Evolutionary conservation across 495 filamentous ascomycete genomes (phyloP).

Genomic region (Penicillium parvum): DNA sequence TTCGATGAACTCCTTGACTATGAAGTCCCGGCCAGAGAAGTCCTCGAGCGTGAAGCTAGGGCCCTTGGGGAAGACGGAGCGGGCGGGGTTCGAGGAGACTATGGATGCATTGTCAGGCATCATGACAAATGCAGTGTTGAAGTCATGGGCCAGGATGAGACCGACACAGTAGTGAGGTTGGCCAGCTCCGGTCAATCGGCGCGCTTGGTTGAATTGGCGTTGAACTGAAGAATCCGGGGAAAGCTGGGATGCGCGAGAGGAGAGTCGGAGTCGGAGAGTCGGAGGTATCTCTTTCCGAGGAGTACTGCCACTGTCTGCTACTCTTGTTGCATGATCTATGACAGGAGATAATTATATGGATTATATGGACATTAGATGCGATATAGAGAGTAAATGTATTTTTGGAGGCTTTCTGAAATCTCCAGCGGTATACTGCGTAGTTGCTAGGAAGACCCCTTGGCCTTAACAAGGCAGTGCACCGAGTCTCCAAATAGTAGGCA

Average conservation of each 20-base stretch:
- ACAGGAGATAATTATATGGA: no score
- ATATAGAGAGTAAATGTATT: no score
- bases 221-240: conserved; percentile 23
- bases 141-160: conserved; percentile 15
- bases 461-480: no score
- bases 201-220: not conserved
- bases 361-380: no score
- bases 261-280: not conserved
- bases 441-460: no score
- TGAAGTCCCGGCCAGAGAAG: conserved; percentile 85
- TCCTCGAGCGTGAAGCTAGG: conserved; percentile 81
- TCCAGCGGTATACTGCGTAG: no score
- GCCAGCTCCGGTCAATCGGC: not conserved
- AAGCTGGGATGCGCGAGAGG: conserved; percentile 13
- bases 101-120: conserved; percentile 43
- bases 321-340: no score
- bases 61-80: conserved; percentile 70
- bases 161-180: conserved; percentile 1
- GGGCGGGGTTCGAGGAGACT: conserved; percentile 33
- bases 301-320: conserved; percentile 1
- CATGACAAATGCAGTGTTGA: conserved; percentile 13
- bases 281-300: conserved; percentile 1
- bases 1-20: conserved; percentile 96
- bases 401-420: no score
- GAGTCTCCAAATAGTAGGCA: not conserved